Evolutionary conservation across 208 protist species (phyloP), one percentile per base, ranked within the genome.

Genomic region (Leishmania tarentolae): DNA sequence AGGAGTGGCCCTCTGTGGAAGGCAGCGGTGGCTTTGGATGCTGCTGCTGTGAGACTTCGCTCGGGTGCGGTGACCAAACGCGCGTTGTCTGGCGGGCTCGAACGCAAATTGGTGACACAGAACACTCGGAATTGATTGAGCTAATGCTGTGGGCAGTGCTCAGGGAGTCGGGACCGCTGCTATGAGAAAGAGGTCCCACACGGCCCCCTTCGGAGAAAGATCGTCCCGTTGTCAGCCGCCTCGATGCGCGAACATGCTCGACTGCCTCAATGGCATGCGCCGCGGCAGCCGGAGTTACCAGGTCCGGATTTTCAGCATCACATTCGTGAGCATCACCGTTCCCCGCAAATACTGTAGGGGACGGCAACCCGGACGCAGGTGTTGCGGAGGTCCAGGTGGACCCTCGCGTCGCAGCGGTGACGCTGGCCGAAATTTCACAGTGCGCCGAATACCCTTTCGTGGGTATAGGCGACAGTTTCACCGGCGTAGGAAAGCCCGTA

Each of bases 401-500:
- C 13, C 1, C 31, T 50, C 3, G 56, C 11, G 74, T 31, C 47
- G 69, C 66, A 47, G 61, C 53, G 31, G 6, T 42, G 63, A 56
- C 57, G 40, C 53, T 63, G 74, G 37, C 37, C n/a, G 13, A 2
- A 42, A 47, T 19, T 4, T 31, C 24, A 11, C 56, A 37, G 74
- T n/a, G 52, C 37, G 21, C 24, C 17, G 65, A 40, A 65, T 86
- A 87, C 24, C 56, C 71, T 66, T 93, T 93, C 2, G 80, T 91
- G 4, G 90, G 90, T 35, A 93, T 91, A 37, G 90, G 87, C 4
- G 87, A 93, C 35, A 91, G 78, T 66, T 91, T 91, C 70, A 93
- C 87, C 0, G 90, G 90, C 9, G 90, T 88, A 0, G 90, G 90
- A 52, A 91, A 93, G 3, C 90, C 87, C 7, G 87, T 91, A 76